Percentiles rank a stretch among this genome's conserved stretches.
These are phyloP conservation scores for Cutaneotrichosporon cutaneum DNA, from an alignment of 1,284 basidiomycete species.

Conservation along the genomic window DNA sequence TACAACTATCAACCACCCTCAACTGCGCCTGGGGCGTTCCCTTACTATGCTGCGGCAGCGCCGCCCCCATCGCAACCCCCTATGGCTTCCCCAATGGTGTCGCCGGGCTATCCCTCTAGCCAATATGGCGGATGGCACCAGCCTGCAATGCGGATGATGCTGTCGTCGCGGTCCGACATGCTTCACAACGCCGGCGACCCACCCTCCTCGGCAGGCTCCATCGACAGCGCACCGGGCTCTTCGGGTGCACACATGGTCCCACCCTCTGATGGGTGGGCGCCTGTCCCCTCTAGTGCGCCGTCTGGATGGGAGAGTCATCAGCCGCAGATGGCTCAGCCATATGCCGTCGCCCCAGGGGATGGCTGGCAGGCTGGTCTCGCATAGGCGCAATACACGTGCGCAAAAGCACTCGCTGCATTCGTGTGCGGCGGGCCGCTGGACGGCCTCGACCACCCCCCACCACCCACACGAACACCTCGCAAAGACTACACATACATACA, in stretches of 20 bases:
- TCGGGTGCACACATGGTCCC: constrained; percentile 15
- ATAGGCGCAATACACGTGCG: constrained; percentile 3
- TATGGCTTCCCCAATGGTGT: constrained; percentile 23
- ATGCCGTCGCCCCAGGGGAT: constrained; percentile 20
- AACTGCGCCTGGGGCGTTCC: constrained; percentile 21
- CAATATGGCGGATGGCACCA: constrained; percentile 22
- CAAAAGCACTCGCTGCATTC: not conserved
- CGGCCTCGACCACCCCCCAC: not conserved
- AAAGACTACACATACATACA: not conserved
- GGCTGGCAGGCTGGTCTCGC: constrained; percentile 27
- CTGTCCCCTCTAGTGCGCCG: constrained; percentile 6
- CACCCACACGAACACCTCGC: not conserved
- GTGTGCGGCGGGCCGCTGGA: not conserved
- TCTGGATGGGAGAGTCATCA: constrained; percentile 23
- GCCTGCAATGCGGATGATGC: constrained; percentile 18
- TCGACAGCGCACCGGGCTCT: constrained; percentile 20
- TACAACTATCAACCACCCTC: constrained; percentile 30
- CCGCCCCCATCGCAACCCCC: constrained; percentile 13
- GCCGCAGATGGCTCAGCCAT: constrained; percentile 19
- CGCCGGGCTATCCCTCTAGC: constrained; percentile 14
- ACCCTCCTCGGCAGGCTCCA: constrained; percentile 22
- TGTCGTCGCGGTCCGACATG: constrained; percentile 14
- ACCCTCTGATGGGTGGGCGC: constrained; percentile 16
- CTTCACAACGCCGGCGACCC: constrained; percentile 16
- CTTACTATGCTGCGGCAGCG: constrained; percentile 12